phyloP scores from a whole-genome alignment of 2,329 filamentous ascomycete genomes.

The Ceratocystiopsis minuta region DNA sequence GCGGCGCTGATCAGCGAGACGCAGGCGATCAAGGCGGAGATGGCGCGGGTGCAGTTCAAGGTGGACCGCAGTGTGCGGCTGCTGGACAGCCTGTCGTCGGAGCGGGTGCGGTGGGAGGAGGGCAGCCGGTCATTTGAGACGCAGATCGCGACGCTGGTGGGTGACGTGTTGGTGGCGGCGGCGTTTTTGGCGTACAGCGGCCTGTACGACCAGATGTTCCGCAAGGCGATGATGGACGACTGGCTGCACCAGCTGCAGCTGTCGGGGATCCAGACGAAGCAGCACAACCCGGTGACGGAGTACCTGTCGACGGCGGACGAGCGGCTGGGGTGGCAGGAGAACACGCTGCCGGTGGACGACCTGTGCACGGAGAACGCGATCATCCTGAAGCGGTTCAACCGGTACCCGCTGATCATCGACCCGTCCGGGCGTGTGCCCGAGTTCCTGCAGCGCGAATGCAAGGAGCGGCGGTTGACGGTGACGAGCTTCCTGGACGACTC shows the following conservation, averaged over 20 bases:
- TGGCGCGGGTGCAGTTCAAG: conserved; percentile 93
- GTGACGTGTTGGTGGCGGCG: conserved; percentile 88
- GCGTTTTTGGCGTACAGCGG: conserved; percentile 94
- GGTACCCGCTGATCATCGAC: conserved; percentile 95
- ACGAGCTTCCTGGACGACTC: conserved; percentile 97
- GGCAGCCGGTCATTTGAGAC: conserved; percentile 97
- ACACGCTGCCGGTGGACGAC: conserved; percentile 85
- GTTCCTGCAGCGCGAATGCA: conserved; percentile 81
- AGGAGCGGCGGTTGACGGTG: conserved; percentile 74
- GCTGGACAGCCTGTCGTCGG: conserved; percentile 85
- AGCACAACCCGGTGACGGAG: conserved; percentile 84
- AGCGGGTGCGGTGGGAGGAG: conserved; percentile 85
- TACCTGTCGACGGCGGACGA: conserved; percentile 95
- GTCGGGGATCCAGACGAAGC: conserved; percentile 87
- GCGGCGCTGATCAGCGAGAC: conserved; percentile 91
- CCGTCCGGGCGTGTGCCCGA: conserved; percentile 89
- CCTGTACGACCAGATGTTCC: conserved; percentile 94
- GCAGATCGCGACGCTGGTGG: conserved; percentile 89
- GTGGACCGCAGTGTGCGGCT: conserved; percentile 89
- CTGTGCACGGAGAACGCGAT: conserved; percentile 98
- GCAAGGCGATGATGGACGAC: conserved; percentile 93
- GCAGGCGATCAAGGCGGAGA: conserved; percentile 91
- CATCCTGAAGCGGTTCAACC: conserved; percentile 91
- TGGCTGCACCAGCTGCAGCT: conserved; percentile 86
- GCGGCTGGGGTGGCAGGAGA: conserved; percentile 83